Evolutionary conservation across 352 stramenopile species (phyloP), one percentile per base, ranked within the genome.

Genomic region (Pythium plurisporium): DNA sequence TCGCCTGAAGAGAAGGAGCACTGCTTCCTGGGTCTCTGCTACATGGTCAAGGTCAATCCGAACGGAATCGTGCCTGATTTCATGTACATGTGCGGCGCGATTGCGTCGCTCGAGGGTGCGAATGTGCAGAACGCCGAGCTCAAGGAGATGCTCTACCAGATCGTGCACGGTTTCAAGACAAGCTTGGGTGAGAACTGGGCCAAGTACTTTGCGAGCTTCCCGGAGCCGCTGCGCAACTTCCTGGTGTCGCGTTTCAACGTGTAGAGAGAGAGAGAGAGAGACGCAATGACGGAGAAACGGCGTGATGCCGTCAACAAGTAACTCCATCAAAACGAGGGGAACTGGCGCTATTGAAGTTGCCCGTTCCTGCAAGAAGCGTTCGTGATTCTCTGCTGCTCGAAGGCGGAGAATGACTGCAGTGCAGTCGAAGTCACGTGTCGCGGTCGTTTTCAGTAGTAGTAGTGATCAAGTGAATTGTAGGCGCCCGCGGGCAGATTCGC

Each of bases 31-130:
- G 88, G 88, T 0, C 67, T 96, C 6, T 96, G 87, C 70, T 92
- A 96, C 67, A 91, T 96, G 74, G 84, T 96, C 53, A 89, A 95
- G 70, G 72, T 88, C 26, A 96, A 96, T 67, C 88, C 88, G 58
- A 89, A 87, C 55, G 83, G 82, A 27, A 94, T 94, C 41, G 76
- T 95, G 10, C 70, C 80, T 11, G 83, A 95, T 47, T 95, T 95
- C 51, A 94, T 95, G 83, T 92, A 90, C 69, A 91, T 95, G 80
- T 94, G 83, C 43, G 84, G 84, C 55, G 86, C 86, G 11, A 89
- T 95, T 46, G 86, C 86, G 58, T 95, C 86, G 63, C 73, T 95
- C 14, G 82, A 95, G 53, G 82, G 82, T 50, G 78, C 87, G 59
- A 72, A 79, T 38, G 84, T 94, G 36, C 70, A 89, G 60, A 83